Conservation (phyloP, 768 basidiomycete genomes). For the Pilatotrama ljubarskyi region DNA sequence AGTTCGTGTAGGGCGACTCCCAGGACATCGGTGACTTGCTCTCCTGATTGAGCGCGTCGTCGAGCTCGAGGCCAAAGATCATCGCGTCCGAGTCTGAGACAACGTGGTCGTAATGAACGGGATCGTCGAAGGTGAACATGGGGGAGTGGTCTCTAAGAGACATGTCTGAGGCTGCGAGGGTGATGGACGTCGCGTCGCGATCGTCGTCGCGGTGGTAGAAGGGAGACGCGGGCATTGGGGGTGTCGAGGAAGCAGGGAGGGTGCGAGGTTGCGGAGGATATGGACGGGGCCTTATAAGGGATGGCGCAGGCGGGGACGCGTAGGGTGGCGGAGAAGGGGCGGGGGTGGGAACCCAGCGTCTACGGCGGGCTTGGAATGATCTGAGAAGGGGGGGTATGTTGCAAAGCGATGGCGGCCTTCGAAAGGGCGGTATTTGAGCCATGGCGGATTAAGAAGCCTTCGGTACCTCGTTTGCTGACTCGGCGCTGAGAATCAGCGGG, state of each 20-base stretch:
- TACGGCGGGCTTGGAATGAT: constrained; percentile 34
- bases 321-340: constrained; percentile 24
- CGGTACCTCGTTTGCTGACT: constrained; percentile 45
- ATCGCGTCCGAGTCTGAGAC: constrained; percentile 49
- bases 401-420: constrained; percentile 32
- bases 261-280: constrained; percentile 23
- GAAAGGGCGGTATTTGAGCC: constrained; percentile 35
- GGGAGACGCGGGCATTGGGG: constrained; percentile 31
- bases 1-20: constrained; percentile 46
- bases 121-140: constrained; percentile 30
- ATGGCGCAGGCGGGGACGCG: constrained; percentile 34
- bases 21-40: constrained; percentile 30
- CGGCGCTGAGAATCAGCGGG: constrained; percentile 37
- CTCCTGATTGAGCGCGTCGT: constrained; percentile 40
- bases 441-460: constrained; percentile 25
- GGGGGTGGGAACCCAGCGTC: constrained; percentile 16
- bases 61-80: constrained; percentile 63
- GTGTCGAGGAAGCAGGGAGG: constrained; percentile 21
- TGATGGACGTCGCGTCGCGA: constrained; percentile 38
- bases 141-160: constrained; percentile 31
- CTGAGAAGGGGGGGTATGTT: constrained; percentile 47
- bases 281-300: constrained; percentile 38
- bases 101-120: constrained; percentile 34
- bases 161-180: constrained; percentile 29
- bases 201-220: constrained; percentile 40